phyloP scores from a whole-genome alignment of 2,329 filamentous ascomycete species.

The Huntiella omanensis region DNA sequence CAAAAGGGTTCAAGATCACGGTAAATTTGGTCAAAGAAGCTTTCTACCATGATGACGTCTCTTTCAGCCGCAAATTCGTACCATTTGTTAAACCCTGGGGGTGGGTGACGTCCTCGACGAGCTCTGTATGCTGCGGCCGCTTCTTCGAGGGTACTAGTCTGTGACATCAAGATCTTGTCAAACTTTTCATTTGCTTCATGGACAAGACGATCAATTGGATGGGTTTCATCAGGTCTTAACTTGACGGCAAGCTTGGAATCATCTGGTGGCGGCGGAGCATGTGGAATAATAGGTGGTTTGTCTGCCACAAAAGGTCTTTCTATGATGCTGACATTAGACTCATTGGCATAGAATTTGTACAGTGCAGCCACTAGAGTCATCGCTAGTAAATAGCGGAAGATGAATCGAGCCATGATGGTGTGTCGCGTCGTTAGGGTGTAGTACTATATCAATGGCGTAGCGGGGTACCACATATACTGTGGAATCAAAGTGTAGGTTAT shows the following conservation, averaged over 20 bases:
- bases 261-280: no score
- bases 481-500: no score
- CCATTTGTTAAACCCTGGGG: slow-evolving; percentile 45
- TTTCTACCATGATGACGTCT: slow-evolving; percentile 38
- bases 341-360: no score
- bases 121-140: slow-evolving; percentile 36
- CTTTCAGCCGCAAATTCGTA: slow-evolving; percentile 31
- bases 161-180: slow-evolving; percentile 22
- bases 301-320: no score
- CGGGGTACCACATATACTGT: no score
- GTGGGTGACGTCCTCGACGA: slow-evolving; percentile 39
- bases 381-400: no score
- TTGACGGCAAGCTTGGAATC: slow-evolving; percentile 9
- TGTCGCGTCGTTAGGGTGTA: no score
- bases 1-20: slow-evolving; percentile 41
- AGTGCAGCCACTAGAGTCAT: no score
- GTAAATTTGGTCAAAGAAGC: slow-evolving; percentile 46
- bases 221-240: slow-evolving; percentile 15
- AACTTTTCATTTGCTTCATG: slow-evolving; percentile 26
- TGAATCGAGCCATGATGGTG: no score
- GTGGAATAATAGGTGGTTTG: no score
- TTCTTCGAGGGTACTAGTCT: slow-evolving; percentile 29
- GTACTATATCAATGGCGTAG: no score
- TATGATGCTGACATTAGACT: no score
- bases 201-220: slow-evolving; percentile 34